phyloP scores from a whole-genome alignment of 2,329 filamentous ascomycete genomes.

The Alternaria dauci region DNA sequence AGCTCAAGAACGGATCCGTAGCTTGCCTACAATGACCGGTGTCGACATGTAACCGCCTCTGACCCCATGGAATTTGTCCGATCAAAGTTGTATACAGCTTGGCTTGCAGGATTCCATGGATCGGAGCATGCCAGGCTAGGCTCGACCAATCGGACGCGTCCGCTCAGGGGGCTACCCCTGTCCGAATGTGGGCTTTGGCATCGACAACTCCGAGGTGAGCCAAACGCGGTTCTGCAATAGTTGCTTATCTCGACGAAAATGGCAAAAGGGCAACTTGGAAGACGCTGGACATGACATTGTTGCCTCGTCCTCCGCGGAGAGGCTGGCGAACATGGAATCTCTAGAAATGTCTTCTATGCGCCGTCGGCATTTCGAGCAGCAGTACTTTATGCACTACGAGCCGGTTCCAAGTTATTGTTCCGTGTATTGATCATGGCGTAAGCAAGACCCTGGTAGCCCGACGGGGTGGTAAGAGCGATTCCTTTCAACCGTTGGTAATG shows the following conservation, averaged over 20 bases:
- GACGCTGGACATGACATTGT: constrained; percentile 1
- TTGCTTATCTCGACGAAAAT: constrained; percentile 4
- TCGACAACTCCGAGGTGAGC: background rate
- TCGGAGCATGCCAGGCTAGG: background rate
- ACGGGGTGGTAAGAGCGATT: constrained; percentile 1
- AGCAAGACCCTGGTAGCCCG: background rate
- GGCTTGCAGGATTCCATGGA: constrained; percentile 13
- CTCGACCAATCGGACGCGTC: constrained; percentile 6
- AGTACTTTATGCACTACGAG: background rate
- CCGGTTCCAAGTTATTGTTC: constrained; percentile 8
- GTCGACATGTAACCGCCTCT: constrained; percentile 3
- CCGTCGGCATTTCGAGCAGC: background rate
- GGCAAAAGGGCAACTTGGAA: constrained; percentile 1
- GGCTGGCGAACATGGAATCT: background rate
- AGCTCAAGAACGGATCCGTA: background rate
- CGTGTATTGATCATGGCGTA: constrained; percentile 1
- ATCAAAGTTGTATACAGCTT: constrained; percentile 11
- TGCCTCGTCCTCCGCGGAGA: background rate
- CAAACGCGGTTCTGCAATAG: constrained; percentile 4
- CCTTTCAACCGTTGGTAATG: background rate
- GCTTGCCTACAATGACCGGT: background rate
- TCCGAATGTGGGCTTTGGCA: constrained; percentile 1
- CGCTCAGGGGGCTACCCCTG: background rate
- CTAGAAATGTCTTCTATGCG: background rate
- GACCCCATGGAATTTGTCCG: constrained; percentile 5